These are phyloP conservation scores for Metarhizium guizhouense DNA, from an alignment of 2,329 filamentous ascomycete species.

Conservation along the genomic window DNA sequence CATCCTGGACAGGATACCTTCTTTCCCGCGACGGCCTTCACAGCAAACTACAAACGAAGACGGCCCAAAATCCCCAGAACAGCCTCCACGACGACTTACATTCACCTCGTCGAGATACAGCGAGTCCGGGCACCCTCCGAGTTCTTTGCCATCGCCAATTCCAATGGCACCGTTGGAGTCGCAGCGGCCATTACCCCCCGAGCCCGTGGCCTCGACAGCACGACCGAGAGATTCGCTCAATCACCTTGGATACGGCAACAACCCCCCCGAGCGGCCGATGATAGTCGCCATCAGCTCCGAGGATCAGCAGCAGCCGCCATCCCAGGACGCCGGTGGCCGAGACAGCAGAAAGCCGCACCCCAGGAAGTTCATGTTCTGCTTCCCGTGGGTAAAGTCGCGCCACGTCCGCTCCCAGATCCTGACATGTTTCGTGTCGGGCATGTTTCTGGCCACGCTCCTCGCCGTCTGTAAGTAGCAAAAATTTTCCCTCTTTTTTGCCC, in stretches of 20 bases:
- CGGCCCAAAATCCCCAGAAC: conserved; percentile 39
- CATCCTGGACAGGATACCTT: not conserved
- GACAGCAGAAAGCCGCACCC: conserved; percentile 1
- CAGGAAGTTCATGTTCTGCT: conserved; percentile 42
- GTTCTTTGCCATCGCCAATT: conserved; percentile 7
- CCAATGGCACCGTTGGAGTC: not conserved
- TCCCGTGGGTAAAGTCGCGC: conserved; percentile 45
- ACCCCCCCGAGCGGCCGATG: not conserved
- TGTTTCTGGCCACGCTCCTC: conserved; percentile 50
- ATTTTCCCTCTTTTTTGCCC: not conserved
- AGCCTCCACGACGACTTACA: conserved; percentile 11
- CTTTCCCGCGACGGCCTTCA: not conserved
- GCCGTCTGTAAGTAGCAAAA: conserved; percentile 50
- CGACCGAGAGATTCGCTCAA: not conserved
- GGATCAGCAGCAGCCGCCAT: not conserved
- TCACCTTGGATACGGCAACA: not conserved
- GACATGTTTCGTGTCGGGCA: conserved; percentile 55
- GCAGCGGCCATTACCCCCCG: not conserved
- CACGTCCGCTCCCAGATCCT: conserved; percentile 47
- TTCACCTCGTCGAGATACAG: conserved; percentile 3
- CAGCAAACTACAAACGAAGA: conserved; percentile 11
- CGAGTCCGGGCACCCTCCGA: conserved; percentile 3
- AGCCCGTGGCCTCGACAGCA: not conserved
- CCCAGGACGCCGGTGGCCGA: not conserved
- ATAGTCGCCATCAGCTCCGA: not conserved